These are phyloP conservation scores for Metschnikowia lunata DNA, from an alignment of 805 yeast genomes.

Conservation along the genomic window DNA sequence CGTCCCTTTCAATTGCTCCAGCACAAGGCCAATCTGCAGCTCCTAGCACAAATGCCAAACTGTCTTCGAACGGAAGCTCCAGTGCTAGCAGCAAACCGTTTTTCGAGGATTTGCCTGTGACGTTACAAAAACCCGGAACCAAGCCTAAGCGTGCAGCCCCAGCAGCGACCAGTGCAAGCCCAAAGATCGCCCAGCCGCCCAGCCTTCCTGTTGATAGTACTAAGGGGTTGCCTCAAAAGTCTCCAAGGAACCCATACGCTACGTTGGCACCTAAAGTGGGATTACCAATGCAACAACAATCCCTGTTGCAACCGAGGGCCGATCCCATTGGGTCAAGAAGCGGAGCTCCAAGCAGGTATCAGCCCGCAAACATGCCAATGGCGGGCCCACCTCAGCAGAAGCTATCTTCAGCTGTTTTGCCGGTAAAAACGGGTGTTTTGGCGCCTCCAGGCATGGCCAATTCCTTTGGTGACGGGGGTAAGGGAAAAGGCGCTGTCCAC, in stretches of 20 bases:
- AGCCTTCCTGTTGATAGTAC: slow-evolving; percentile 7
- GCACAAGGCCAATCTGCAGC: neutral
- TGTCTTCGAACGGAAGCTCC: neutral
- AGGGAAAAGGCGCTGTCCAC: too few species aligned
- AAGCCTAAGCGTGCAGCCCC: slow-evolving; percentile 30
- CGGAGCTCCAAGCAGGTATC: slow-evolving; percentile 7
- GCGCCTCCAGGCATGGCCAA: slow-evolving; percentile 6
- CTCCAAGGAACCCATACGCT: slow-evolving; percentile 29
- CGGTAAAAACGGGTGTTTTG: slow-evolving; percentile 2
- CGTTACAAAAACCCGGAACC: slow-evolving; percentile 24
- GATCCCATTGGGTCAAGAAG: too few species aligned
- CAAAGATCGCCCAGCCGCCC: slow-evolving; percentile 7
- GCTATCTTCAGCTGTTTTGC: neutral
- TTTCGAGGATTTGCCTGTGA: slow-evolving; percentile 55
- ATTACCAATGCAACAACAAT: neutral
- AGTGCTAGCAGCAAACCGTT: slow-evolving; percentile 36
- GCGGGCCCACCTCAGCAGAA: slow-evolving; percentile 2
- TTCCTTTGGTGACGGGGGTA: too few species aligned
- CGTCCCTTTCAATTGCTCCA: neutral
- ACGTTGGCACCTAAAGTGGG: slow-evolving; percentile 15
- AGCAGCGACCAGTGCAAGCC: slow-evolving; percentile 14
- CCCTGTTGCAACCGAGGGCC: neutral
- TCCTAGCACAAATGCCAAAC: neutral
- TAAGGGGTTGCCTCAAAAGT: slow-evolving; percentile 19
- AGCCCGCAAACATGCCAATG: slow-evolving; percentile 6